A percentile compares a stretch with the other conserved stretches of the same genome.
Evolutionary conservation across 116 monocot genomes (phyloP).

Genomic region (Papilionanthe hybrid): DNA sequence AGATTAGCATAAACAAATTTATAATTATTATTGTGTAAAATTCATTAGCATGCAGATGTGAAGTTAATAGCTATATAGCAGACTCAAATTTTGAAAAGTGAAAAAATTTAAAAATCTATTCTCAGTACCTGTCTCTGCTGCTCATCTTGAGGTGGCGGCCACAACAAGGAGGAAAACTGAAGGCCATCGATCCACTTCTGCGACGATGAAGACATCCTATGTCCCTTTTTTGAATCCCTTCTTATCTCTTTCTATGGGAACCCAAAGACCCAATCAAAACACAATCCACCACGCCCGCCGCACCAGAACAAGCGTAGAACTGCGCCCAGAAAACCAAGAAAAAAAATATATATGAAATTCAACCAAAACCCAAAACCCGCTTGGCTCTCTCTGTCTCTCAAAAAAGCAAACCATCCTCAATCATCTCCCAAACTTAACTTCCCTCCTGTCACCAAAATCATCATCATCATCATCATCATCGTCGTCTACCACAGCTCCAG

Average conservation of each 20-base stretch:
- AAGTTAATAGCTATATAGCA: too few relatives aligned
- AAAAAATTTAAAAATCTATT: background rate
- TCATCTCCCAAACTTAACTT: slow-evolving; percentile 2
- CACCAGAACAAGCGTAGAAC: background rate
- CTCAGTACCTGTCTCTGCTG: slow-evolving; percentile 70
- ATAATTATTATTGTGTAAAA: background rate
- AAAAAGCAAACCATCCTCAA: slow-evolving; percentile 6
- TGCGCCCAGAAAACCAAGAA: background rate
- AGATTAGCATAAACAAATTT: background rate
- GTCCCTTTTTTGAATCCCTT: background rate
- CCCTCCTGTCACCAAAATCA: too few relatives aligned
- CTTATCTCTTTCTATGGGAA: background rate
- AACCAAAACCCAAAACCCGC: background rate
- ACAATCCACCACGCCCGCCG: background rate
- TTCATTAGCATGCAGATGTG: background rate
- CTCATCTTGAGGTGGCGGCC: slow-evolving; percentile 82
- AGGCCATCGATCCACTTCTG: slow-evolving; percentile 93
- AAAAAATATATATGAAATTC: background rate
- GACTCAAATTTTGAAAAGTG: background rate
- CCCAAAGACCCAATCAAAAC: background rate
- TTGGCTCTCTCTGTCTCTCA: background rate
- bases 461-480: background rate
- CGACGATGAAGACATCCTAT: slow-evolving; percentile 43
- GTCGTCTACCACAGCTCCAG: background rate
- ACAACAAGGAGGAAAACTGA: slow-evolving; percentile 74